Evolutionary conservation across 176 grass and related monocot species (phyloP).

Genomic region (Eleusine coracana): DNA sequence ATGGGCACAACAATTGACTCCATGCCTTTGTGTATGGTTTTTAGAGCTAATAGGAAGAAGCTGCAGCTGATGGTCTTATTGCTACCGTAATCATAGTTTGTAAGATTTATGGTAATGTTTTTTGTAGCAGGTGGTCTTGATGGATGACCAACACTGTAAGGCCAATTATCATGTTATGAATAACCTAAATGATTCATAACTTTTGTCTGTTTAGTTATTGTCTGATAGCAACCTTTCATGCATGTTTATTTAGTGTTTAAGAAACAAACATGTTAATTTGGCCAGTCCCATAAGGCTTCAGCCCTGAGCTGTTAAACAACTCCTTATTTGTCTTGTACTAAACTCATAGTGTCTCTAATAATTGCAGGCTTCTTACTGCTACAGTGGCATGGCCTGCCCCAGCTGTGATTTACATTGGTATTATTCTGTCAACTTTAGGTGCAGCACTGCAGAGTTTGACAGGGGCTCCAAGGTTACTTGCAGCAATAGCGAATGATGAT

Average conservation of each 20-base stretch:
- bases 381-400: conserved; percentile 93
- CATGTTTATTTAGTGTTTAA: neutral
- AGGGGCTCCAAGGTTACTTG: conserved; percentile 90
- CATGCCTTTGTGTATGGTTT: neutral
- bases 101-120: neutral
- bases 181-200: conserved; percentile 4
- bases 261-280: conserved; percentile 12
- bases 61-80: neutral
- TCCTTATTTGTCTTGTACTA: conserved; percentile 20
- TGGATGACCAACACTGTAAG: neutral
- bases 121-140: neutral
- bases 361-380: conserved; percentile 88
- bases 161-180: conserved; percentile 8
- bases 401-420: conserved; percentile 91
- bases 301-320: neutral
- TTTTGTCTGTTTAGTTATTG: conserved; percentile 18
- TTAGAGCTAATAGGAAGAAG: conserved; percentile 28
- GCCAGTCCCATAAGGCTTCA: neutral
- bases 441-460: conserved; percentile 95
- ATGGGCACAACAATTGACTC: neutral
- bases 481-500: conserved; percentile 96
- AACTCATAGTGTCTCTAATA: conserved; percentile 39
- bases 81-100: conserved; percentile 5
- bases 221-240: neutral
- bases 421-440: conserved; percentile 96